phyloP scores from a whole-genome alignment of 805 yeast species.

The Suhomyces canberraensis region DNA sequence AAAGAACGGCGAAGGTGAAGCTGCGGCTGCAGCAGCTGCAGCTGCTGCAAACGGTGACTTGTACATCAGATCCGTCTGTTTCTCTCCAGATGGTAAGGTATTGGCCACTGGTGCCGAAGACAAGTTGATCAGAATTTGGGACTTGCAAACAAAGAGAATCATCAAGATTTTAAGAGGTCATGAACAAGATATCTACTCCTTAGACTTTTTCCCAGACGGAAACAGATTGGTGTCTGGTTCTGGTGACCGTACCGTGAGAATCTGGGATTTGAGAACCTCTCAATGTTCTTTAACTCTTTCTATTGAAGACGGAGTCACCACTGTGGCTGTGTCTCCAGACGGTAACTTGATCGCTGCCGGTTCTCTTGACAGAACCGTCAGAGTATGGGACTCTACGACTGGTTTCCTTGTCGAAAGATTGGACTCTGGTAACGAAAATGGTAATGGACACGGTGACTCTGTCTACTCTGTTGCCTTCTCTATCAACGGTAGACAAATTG shows the following conservation, averaged over 20 bases:
- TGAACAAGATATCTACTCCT: constrained; percentile 95
- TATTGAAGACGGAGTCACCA: constrained; percentile 97
- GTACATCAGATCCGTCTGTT: constrained; percentile 92
- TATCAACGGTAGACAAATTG: constrained; percentile 85
- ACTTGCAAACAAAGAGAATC: constrained; percentile 77
- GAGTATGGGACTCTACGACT: constrained; percentile 94
- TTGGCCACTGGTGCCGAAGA: constrained; percentile 94
- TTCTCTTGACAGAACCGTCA: constrained; percentile 87
- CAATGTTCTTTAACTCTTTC: constrained; percentile 84
- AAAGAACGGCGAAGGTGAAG: constrained; percentile 21
- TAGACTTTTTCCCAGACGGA: constrained; percentile 94
- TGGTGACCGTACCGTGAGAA: constrained; percentile 93
- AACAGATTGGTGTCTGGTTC: constrained; percentile 90
- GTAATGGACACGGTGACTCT: constrained; percentile 94
- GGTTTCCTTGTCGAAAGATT: constrained; percentile 90
- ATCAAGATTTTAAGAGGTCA: constrained; percentile 88
- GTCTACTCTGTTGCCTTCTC: constrained; percentile 94
- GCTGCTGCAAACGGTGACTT: constrained; percentile 75
- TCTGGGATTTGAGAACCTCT: constrained; percentile 92
- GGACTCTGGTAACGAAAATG: constrained; percentile 82
- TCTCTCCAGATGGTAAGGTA: constrained; percentile 89
- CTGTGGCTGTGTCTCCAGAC: constrained; percentile 95
- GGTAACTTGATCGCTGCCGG: constrained; percentile 95
- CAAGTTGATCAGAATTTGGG: constrained; percentile 93
- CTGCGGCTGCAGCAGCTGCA: constrained; percentile 28